These are phyloP conservation scores for Imleria badia DNA, from an alignment of 768 basidiomycete species.

Conservation along the genomic window DNA sequence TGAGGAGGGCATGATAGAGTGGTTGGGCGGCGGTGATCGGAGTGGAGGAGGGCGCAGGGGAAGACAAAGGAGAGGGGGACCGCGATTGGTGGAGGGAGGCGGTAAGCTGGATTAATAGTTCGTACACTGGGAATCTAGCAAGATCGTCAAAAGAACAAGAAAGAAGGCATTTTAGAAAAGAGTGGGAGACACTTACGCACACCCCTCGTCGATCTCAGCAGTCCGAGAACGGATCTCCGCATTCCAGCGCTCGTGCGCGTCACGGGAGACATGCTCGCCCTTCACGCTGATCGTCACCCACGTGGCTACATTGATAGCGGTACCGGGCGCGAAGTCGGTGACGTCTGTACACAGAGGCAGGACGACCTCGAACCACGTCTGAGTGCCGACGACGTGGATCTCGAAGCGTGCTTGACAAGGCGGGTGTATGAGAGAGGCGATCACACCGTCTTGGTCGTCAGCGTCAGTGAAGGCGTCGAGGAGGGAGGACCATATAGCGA, in stretches of 20 bases:
- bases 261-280: conserved; percentile 46
- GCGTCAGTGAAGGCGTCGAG: conserved; percentile 15
- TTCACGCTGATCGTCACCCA: conserved; percentile 38
- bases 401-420: conserved; percentile 35
- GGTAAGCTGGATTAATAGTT: conserved; percentile 56
- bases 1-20: conserved; percentile 60
- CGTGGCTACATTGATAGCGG: background rate
- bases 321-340: background rate
- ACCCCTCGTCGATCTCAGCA: conserved; percentile 33
- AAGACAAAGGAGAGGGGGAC: background rate
- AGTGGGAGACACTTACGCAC: conserved; percentile 23
- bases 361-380: conserved; percentile 39
- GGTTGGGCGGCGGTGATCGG: background rate
- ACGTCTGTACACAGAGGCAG: conserved; percentile 19
- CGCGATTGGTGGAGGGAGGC: conserved; percentile 50
- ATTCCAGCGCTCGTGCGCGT: conserved; percentile 52
- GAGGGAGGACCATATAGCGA: conserved; percentile 30
- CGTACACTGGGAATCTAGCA: conserved; percentile 58
- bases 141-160: background rate
- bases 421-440: conserved; percentile 4
- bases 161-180: too few relatives aligned
- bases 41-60: background rate
- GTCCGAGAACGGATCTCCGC: conserved; percentile 37
- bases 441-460: background rate
- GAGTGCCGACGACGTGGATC: conserved; percentile 30